These are phyloP conservation scores for Hirschioporus abietinus DNA, from an alignment of 768 basidiomycete genomes.

Conservation along the genomic window DNA sequence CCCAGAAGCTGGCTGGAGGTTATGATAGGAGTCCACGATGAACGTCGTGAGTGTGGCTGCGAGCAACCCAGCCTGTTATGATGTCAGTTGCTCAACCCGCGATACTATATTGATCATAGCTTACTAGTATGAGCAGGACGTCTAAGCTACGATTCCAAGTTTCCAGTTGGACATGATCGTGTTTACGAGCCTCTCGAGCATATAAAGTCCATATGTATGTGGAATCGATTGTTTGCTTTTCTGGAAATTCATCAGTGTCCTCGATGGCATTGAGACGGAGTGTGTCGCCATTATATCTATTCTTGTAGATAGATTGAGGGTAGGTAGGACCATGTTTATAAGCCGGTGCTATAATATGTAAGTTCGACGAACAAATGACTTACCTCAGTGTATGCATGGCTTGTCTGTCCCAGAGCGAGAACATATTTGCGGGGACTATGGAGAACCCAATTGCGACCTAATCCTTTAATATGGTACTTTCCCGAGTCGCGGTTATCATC, in stretches of 20 bases:
- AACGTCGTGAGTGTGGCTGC: constrained; percentile 22
- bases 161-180: not conserved
- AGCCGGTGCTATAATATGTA: too few species aligned
- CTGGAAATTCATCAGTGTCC: not conserved
- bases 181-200: not conserved
- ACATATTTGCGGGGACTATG: not conserved
- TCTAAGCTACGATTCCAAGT: constrained; percentile 1
- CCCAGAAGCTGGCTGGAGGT: constrained; percentile 13
- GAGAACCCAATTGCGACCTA: not conserved
- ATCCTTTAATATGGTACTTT: not conserved
- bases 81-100: not conserved
- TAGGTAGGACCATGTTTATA: too few species aligned
- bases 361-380: too few species aligned
- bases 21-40: constrained; percentile 17
- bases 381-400: not conserved
- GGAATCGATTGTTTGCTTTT: not conserved
- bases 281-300: too few species aligned
- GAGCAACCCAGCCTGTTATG: constrained; percentile 20
- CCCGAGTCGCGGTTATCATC: not conserved
- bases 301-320: too few species aligned
- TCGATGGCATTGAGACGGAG: not conserved
- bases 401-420: not conserved
- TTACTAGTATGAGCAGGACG: not conserved
- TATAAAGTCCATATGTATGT: not conserved
- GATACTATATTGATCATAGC: not conserved